Evolutionary conservation across 2,329 filamentous ascomycete species (phyloP).

Genomic region (Tympanopsis confertula): DNA sequence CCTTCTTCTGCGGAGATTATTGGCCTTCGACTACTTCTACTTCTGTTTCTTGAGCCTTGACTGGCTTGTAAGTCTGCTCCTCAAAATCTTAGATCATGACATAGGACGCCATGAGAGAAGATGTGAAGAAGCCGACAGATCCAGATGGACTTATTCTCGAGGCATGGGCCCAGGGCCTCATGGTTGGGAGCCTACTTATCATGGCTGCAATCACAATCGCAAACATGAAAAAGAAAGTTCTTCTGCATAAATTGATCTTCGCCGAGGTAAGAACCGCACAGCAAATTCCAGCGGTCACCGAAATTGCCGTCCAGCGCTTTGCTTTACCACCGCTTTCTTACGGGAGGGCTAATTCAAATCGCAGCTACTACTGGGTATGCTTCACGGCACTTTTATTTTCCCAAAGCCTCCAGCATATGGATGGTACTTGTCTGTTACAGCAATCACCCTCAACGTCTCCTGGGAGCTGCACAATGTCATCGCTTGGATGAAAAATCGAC

Average conservation of each 20-base stretch:
- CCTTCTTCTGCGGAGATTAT: too few species aligned
- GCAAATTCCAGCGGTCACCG: neutral
- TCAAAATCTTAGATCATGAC: too few species aligned
- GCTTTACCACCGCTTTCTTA: neutral
- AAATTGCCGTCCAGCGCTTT: neutral
- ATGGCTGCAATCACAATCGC: slow-evolving; percentile 33
- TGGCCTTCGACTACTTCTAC: too few species aligned
- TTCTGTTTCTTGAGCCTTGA: too few species aligned
- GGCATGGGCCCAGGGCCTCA: slow-evolving; percentile 33
- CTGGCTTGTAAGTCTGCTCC: too few species aligned
- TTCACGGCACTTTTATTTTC: slow-evolving; percentile 49
- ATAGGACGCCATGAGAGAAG: too few species aligned
- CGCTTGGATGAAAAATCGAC: slow-evolving; percentile 55
- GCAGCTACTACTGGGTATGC: slow-evolving; percentile 40
- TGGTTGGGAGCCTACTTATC: slow-evolving; percentile 33
- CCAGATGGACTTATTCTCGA: slow-evolving; percentile 24
- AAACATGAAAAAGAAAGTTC: slow-evolving; percentile 33
- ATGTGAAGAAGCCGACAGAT: too few species aligned
- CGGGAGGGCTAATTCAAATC: slow-evolving; percentile 1
- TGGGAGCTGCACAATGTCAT: slow-evolving; percentile 57
- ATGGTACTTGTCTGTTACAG: slow-evolving; percentile 52
- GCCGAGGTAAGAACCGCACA: slow-evolving; percentile 22
- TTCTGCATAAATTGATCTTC: slow-evolving; percentile 36
- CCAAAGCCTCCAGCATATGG: slow-evolving; percentile 40
- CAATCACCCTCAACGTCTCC: slow-evolving; percentile 48